Percentiles rank a stretch among this genome's conserved stretches.
These are phyloP conservation scores for Gaertneriomyces sp. DNA, from an alignment of 192 early-diverging fungal species.

Conservation along the genomic window DNA sequence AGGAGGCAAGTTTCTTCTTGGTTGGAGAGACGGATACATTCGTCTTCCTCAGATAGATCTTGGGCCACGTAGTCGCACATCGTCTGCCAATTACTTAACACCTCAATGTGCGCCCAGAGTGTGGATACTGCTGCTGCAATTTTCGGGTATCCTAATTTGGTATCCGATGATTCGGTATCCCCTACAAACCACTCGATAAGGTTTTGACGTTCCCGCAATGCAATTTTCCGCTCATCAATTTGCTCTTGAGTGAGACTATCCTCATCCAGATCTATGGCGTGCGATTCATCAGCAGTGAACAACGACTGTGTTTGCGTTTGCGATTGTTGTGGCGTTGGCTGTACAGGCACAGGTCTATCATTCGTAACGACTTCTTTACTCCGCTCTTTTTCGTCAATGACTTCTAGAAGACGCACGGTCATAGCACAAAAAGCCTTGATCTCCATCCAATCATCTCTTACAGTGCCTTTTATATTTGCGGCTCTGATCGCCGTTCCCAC, in stretches of 20 bases:
- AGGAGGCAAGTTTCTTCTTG: slow-evolving; percentile 39
- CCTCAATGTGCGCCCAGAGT: slow-evolving; percentile 27
- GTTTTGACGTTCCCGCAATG: slow-evolving; percentile 15
- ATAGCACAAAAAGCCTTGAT: slow-evolving; percentile 32
- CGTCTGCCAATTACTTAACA: slow-evolving; percentile 35
- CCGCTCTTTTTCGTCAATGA: background rate
- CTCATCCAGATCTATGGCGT: slow-evolving; percentile 9
- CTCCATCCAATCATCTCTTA: slow-evolving; percentile 24
- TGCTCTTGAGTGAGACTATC: slow-evolving; percentile 18
- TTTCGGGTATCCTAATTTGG: slow-evolving; percentile 19
- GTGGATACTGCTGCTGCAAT: slow-evolving; percentile 33
- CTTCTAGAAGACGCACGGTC: slow-evolving; percentile 8
- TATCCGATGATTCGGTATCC: background rate
- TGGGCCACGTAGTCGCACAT: slow-evolving; percentile 35
- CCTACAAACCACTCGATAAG: slow-evolving; percentile 7
- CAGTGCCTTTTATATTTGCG: background rate
- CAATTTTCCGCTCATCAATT: slow-evolving; percentile 22
- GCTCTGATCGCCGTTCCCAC: slow-evolving; percentile 17
- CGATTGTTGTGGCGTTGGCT: background rate
- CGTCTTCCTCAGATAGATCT: slow-evolving; percentile 19
- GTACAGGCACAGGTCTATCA: background rate
- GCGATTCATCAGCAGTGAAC: slow-evolving; percentile 7
- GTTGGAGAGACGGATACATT: slow-evolving; percentile 18
- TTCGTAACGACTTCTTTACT: background rate
- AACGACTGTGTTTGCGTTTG: slow-evolving; percentile 22